Evolutionary conservation across 2,329 filamentous ascomycete species (phyloP), one percentile per base, ranked within the genome.

Genomic region (Leptographium flavum): DNA sequence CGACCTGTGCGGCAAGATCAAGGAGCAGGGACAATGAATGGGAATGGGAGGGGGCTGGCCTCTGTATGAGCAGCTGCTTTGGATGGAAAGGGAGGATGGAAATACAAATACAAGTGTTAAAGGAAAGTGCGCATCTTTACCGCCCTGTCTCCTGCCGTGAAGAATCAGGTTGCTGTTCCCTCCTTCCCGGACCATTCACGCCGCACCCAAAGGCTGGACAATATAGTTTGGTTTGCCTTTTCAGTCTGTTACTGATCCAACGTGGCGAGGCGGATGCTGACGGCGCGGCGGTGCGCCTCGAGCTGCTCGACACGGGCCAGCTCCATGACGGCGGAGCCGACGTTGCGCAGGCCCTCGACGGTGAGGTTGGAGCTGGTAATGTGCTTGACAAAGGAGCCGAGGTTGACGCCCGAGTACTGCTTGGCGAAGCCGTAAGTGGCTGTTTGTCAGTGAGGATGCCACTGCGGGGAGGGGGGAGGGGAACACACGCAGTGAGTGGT

Each of bases 381-480:
- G 70, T 96, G 87, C 69, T 98, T 98, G 61, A 94, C 76, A 65
- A 95, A 98, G 3, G 90, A 96, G 28, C 78, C 87, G 6, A 98
- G 75, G 63, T 94, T 98, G 58, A 98, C 92, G 43, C 92, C 92
- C 6, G 87, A 95, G 68, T 98, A 98, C 63, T 98, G 92, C 67
- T 94, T 94, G 41, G 92, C 92, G 57, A 94, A 98, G 35, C 92
- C 92, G 59, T 96, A 98, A 0, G 92, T 98, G 43, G 92, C 87
- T 94, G 54, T 6, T n/a, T n/a, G 40, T 37, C 32, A 35, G 39
- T 7, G 33, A 17, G 27, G 27, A 10, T 27, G 30, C 4, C 8
- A 31, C 8, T 5, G 25, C 5, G 25, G 25, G 10, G 25, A 27
- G 10, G 27, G 27, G 5, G 13, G 32, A 23, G 17, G 25, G 14